Evolutionary conservation across 495 filamentous ascomycete genomes (phyloP).

Genomic region (Penicillium steckii): DNA sequence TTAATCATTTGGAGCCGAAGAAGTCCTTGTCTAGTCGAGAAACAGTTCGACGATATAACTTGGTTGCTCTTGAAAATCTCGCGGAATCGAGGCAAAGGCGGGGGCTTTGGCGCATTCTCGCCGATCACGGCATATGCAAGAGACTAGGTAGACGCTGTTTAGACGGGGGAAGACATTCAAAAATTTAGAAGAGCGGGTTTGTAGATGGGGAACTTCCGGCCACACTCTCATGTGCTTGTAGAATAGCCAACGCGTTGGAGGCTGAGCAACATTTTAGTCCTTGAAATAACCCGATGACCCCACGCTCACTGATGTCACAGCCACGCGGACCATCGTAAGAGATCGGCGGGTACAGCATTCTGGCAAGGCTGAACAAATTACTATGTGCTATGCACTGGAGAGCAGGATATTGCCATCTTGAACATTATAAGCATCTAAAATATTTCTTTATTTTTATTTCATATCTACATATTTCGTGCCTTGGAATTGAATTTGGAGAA

Average conservation of each 20-base stretch:
- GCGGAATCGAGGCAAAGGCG: constrained; percentile 1
- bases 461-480: too few species aligned
- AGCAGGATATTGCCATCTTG: too few species aligned
- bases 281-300: constrained; percentile 13
- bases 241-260: constrained; percentile 3
- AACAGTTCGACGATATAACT: not conserved
- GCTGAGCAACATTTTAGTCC: constrained; percentile 4
- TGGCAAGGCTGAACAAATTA: not conserved
- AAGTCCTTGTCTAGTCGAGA: not conserved
- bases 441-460: not conserved
- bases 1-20: not conserved
- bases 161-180: not conserved
- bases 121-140: constrained; percentile 5
- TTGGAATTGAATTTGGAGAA: not conserved
- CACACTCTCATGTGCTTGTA: not conserved
- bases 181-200: not conserved
- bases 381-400: too few species aligned
- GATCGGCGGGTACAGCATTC: not conserved
- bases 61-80: not conserved
- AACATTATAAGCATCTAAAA: too few species aligned
- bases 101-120: constrained; percentile 6
- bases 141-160: not conserved
- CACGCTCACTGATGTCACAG: constrained; percentile 25
- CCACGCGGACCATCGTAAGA: constrained; percentile 4
- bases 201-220: not conserved